Base-by-base conservation (phyloP, 2,329 filamentous ascomycete genomes). In the Penicillium janthinellum region DNA sequence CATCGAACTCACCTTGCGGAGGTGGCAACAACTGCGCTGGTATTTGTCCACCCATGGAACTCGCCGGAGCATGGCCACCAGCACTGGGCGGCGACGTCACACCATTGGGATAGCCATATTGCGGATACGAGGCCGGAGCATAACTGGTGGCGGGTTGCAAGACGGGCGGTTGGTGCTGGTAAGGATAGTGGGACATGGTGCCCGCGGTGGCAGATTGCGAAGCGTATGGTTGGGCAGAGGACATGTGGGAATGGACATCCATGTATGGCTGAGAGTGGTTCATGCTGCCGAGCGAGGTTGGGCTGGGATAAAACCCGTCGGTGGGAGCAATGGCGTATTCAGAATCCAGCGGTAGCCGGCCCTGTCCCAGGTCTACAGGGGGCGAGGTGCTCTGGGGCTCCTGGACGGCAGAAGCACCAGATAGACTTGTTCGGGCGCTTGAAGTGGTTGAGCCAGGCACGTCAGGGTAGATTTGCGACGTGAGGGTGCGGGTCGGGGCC, bases 221-320 rank as follows among this genome's bases (percentile, higher is more conserved):
- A 60, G 88, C 83, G 70, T 90, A 90, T 61, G 87, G 83, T 74
- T 91, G 90, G 61, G 88, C 89, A 67, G 88, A 86, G 69, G 90
- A 90, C 82, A 96, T 88, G 77, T 95, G 90, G 70, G 84, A 81
- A 73, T 88, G 84, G 72, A 95, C 92, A 77, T 96, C 95, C 88
- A 96, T 90, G 70, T 96, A 94, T 68, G 87, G 83, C 71, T 87
- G 86, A 70, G 85, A 84, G 78, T 90, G 89, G 81, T 96, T 96
- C 93, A 97, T 96, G 78, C 75, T 82, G 71, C 73, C 68, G 62
- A 75, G 69, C 55, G 75, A 72, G 39, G 68, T 71, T n/a, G 73
- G 72, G 42, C 67, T 70, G 34, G 72, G 70, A 66, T 80, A 81
- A 64, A 81, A 82, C 38, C 73, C 69, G 44, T 80, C 75, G 54